Evolutionary conservation across 495 filamentous ascomycete genomes (phyloP).

Genomic region (Entonaema liquescens): DNA sequence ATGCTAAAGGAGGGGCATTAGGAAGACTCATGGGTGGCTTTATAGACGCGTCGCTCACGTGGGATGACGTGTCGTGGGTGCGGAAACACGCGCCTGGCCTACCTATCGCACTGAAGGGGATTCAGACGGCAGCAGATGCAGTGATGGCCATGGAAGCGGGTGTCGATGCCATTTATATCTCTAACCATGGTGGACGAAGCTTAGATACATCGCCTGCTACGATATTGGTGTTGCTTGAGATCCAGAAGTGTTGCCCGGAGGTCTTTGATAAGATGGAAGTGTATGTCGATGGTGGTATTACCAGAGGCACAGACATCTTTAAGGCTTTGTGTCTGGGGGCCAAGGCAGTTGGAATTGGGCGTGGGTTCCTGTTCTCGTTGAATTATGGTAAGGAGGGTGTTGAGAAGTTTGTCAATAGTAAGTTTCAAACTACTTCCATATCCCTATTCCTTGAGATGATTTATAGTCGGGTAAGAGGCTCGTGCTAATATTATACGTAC

Average conservation of each 20-base stretch:
- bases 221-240: conserved; percentile 69
- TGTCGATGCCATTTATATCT: conserved; percentile 67
- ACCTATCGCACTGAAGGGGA: conserved; percentile 70
- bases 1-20: conserved; percentile 74
- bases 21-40: conserved; percentile 76
- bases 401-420: conserved; percentile 67
- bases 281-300: conserved; percentile 72
- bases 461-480: neutral
- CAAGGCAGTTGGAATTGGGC: conserved; percentile 70
- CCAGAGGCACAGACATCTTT: conserved; percentile 71
- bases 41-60: conserved; percentile 78
- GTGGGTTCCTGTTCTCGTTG: conserved; percentile 66
- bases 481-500: conserved; percentile 6
- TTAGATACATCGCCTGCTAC: conserved; percentile 70
- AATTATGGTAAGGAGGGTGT: conserved; percentile 82
- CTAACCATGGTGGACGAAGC: conserved; percentile 76
- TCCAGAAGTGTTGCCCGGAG: conserved; percentile 66
- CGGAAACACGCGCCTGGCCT: conserved; percentile 50
- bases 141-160: conserved; percentile 62
- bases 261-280: conserved; percentile 71
- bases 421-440: conserved; percentile 33
- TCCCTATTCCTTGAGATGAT: no score
- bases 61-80: conserved; percentile 72
- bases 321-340: conserved; percentile 74
- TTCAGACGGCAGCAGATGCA: conserved; percentile 70